Conservation (phyloP, 75 land plant species). For the Azolla pinnata region DNA sequence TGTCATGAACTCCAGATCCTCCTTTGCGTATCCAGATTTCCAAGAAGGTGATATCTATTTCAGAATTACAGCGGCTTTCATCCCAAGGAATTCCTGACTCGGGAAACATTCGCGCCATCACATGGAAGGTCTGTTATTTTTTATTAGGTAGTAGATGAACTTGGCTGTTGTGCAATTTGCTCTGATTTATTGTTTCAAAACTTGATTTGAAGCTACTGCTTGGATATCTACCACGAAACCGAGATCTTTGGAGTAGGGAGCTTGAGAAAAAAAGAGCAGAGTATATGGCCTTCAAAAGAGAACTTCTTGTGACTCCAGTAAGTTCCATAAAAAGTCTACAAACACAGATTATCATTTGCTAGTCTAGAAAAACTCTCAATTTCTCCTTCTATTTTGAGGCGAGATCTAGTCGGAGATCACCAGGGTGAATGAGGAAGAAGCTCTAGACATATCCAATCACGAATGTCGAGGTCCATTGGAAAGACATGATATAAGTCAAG, state of each 20-base stretch:
- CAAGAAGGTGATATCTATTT: slow-evolving; percentile 57
- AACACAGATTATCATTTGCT: not conserved
- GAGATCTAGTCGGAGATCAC: slow-evolving; percentile 66
- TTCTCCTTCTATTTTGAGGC: slow-evolving; percentile 12
- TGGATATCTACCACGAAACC: slow-evolving; percentile 72
- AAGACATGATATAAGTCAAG: slow-evolving; percentile 74
- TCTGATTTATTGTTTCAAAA: not conserved
- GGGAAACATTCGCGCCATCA: slow-evolving; percentile 62
- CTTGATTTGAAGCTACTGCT: slow-evolving; percentile 50
- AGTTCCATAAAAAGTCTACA: too few species aligned
- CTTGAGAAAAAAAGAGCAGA: slow-evolving; percentile 69
- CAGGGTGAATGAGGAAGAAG: slow-evolving; percentile 42
- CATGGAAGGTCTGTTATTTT: slow-evolving; percentile 66
- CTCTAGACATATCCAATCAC: slow-evolving; percentile 14
- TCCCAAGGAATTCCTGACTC: slow-evolving; percentile 80
- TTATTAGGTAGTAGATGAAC: not conserved
- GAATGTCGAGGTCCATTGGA: slow-evolving; percentile 36
- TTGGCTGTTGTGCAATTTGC: not conserved
- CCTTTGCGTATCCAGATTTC: slow-evolving; percentile 41
- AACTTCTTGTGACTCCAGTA: slow-evolving; percentile 84
- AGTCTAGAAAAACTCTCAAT: not conserved
- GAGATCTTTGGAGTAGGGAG: slow-evolving; percentile 59
- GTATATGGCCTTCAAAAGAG: slow-evolving; percentile 68
- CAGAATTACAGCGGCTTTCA: slow-evolving; percentile 73
- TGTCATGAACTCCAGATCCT: too few species aligned